Evolutionary conservation across 352 stramenopile species (phyloP).

Genomic region (Thraustochytrium striatum): DNA sequence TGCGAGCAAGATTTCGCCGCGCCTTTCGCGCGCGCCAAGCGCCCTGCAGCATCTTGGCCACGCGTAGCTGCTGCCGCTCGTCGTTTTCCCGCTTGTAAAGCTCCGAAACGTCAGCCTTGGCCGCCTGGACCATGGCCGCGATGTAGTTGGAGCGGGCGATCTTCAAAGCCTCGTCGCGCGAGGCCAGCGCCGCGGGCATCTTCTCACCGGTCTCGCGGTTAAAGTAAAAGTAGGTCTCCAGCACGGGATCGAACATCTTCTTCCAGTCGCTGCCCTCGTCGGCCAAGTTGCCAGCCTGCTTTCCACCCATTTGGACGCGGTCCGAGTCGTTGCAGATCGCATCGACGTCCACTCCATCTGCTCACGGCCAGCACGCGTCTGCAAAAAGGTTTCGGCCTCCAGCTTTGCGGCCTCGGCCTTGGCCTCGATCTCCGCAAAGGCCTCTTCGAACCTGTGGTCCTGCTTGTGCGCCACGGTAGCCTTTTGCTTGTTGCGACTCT

Average conservation of each 20-base stretch:
- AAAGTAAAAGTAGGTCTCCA: conserved; percentile 43
- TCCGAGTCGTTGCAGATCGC: conserved; percentile 27
- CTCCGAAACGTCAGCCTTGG: neutral
- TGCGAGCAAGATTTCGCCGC: neutral
- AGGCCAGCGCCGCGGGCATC: neutral
- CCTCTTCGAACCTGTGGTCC: neutral
- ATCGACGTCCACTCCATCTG: conserved; percentile 22
- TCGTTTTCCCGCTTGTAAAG: neutral
- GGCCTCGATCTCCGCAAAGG: conserved; percentile 4
- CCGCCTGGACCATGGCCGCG: conserved; percentile 18
- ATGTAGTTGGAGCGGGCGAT: conserved; percentile 36
- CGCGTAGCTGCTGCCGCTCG: neutral
- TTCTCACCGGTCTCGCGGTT: conserved; percentile 40
- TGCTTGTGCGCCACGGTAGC: neutral
- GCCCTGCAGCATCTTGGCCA: neutral
- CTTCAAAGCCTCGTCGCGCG: neutral
- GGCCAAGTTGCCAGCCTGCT: neutral
- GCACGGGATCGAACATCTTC: conserved; percentile 40
- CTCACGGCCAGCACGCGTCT: conserved; percentile 1
- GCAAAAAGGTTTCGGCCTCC: conserved; percentile 30
- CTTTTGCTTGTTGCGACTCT: neutral
- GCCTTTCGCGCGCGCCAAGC: conserved; percentile 26
- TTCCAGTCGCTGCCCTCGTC: conserved; percentile 33
- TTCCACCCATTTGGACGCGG: neutral
- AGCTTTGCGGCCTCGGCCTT: conserved; percentile 12